Conservation (phyloP, 495 filamentous ascomycete genomes). For the Delitschia confertaspora region DNA sequence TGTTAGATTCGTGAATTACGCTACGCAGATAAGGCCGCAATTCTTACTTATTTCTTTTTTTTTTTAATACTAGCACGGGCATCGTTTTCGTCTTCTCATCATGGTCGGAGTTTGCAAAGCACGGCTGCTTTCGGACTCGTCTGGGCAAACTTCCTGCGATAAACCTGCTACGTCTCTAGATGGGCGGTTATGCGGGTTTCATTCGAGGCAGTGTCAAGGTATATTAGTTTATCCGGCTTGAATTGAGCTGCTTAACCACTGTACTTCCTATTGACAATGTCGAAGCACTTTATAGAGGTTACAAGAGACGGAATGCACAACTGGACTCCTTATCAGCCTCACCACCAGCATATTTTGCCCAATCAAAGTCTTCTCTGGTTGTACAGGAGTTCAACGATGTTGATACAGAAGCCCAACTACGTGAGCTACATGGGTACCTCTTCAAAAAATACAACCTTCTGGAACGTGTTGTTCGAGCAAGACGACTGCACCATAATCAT, state of each 20-base stretch:
- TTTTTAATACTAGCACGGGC: too few species aligned
- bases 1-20: too few species aligned
- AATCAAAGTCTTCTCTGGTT: constrained; percentile 32
- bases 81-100: too few species aligned
- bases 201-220: constrained; percentile 41
- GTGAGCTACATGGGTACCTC: constrained; percentile 39
- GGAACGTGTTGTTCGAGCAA: constrained; percentile 43
- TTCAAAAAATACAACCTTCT: constrained; percentile 40
- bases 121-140: constrained; percentile 35
- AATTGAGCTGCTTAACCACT: background rate
- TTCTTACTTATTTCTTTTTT: too few species aligned
- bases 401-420: constrained; percentile 32
- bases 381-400: constrained; percentile 39
- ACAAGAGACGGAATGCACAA: constrained; percentile 38
- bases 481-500: constrained; percentile 46
- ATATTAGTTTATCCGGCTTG: background rate
- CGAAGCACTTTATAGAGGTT: constrained; percentile 41
- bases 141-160: constrained; percentile 28
- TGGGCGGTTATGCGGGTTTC: constrained; percentile 42
- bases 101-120: too few species aligned
- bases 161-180: constrained; percentile 36
- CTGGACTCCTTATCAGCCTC: too few species aligned
- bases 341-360: constrained; percentile 36
- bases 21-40: too few species aligned
- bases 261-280: background rate